Percentiles rank a stretch among this genome's conserved stretches.
phyloP scores from a whole-genome alignment of 2,329 filamentous ascomycete genomes.

The Paecilomyces sp. region DNA sequence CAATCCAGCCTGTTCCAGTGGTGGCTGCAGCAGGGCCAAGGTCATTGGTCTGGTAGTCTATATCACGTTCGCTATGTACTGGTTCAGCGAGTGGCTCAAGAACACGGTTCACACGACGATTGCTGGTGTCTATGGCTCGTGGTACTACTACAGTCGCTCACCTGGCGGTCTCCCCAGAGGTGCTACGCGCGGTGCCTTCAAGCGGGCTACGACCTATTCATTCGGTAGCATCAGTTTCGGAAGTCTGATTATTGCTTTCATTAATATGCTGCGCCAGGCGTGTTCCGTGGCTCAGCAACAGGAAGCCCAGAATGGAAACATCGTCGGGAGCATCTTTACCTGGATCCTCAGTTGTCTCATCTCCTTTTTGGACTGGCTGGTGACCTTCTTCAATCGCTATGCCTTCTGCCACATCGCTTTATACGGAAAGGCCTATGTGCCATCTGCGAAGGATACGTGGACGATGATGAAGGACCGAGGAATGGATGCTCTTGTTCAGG shows the following conservation, averaged over 20 bases:
- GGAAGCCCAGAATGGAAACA: conserved; percentile 59
- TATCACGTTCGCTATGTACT: conserved; percentile 86
- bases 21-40: conserved; percentile 64
- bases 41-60: conserved; percentile 82
- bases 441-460: conserved; percentile 85
- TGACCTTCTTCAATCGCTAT: conserved; percentile 84
- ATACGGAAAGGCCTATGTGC: conserved; percentile 82
- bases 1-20: conserved; percentile 51
- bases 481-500: conserved; percentile 82
- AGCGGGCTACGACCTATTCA: conserved; percentile 76
- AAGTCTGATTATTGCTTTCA: conserved; percentile 75
- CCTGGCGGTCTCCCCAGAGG: conserved; percentile 62
- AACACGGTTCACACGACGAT: conserved; percentile 86
- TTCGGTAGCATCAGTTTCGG: conserved; percentile 88
- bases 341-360: conserved; percentile 74
- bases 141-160: conserved; percentile 72
- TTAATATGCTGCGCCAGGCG: conserved; percentile 75
- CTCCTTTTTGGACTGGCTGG: conserved; percentile 71
- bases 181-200: conserved; percentile 76
- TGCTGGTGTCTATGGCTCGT: conserved; percentile 81
- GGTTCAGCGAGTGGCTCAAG: conserved; percentile 90
- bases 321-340: conserved; percentile 59
- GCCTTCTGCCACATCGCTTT: conserved; percentile 89
- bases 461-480: conserved; percentile 86
- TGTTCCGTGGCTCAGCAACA: conserved; percentile 70